phyloP scores from a whole-genome alignment of 129 eudicot species.

The Escallonia herrerae region DNA sequence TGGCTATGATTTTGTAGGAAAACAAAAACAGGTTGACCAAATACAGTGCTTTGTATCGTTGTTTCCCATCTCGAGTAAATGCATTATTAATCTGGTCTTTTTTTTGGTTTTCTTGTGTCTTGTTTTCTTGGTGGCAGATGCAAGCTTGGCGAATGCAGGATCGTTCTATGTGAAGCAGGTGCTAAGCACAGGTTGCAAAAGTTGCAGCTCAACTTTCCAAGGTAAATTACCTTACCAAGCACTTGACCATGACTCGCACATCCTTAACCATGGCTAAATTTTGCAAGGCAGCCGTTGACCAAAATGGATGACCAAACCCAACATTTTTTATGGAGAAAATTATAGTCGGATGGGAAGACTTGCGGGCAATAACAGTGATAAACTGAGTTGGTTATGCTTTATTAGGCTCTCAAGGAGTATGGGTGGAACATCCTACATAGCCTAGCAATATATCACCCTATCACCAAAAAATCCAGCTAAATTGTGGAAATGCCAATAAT shows the following conservation, averaged over 20 bases:
- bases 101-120: no score
- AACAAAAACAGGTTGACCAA: background rate
- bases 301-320: background rate
- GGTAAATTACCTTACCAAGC: conserved; percentile 36
- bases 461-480: no score
- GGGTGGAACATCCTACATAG: no score
- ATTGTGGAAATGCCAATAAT: no score
- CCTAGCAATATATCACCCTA: no score
- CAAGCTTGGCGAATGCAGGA: conserved; percentile 92
- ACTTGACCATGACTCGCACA: background rate
- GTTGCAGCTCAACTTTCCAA: conserved; percentile 93
- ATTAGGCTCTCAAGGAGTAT: no score
- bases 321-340: background rate
- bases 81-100: background rate
- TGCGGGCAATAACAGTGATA: no score
- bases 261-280: background rate
- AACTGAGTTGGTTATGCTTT: no score
- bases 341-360: no score
- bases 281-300: background rate
- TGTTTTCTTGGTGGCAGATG: conserved; percentile 43
- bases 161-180: conserved; percentile 81
- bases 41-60: no score
- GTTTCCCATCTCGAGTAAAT: background rate
- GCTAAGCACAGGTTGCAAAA: conserved; percentile 85
- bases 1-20: no score